Evolutionary conservation across 2,329 filamentous ascomycete species (phyloP).

Genomic region (Cercospora sp.): DNA sequence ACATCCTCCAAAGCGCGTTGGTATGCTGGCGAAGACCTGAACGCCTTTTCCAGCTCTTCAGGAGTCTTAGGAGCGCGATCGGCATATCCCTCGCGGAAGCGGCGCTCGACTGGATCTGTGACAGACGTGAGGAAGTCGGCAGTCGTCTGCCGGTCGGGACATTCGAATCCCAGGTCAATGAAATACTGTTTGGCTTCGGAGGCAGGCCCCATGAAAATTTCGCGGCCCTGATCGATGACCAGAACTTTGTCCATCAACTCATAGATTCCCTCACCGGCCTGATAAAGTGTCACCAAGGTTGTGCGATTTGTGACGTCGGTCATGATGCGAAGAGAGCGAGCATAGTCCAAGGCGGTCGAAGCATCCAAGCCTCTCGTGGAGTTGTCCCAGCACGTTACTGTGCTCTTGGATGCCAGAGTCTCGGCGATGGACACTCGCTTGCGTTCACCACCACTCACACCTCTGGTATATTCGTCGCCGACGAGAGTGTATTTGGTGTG

Average conservation of each 20-base stretch:
- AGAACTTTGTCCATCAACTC: constrained; percentile 78
- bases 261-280: constrained; percentile 69
- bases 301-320: constrained; percentile 73
- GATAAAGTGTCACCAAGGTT: constrained; percentile 70
- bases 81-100: constrained; percentile 66
- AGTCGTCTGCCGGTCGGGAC: constrained; percentile 65
- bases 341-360: constrained; percentile 76
- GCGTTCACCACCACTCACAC: constrained; percentile 76
- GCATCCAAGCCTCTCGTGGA: constrained; percentile 77
- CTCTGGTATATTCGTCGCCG: constrained; percentile 70
- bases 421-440: constrained; percentile 80
- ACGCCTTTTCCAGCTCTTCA: constrained; percentile 67
- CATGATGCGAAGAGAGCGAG: constrained; percentile 74
- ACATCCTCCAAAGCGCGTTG: constrained; percentile 62
- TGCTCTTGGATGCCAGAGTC: constrained; percentile 70
- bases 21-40: constrained; percentile 63
- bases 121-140: constrained; percentile 76
- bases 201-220: constrained; percentile 65
- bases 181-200: constrained; percentile 66
- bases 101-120: constrained; percentile 70
- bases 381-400: constrained; percentile 78
- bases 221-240: constrained; percentile 70
- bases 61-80: constrained; percentile 67
- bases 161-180: constrained; percentile 63
- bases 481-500: constrained; percentile 75